Conservation (phyloP, 495 filamentous ascomycete species). For the Trichoderma orchidacearum region DNA sequence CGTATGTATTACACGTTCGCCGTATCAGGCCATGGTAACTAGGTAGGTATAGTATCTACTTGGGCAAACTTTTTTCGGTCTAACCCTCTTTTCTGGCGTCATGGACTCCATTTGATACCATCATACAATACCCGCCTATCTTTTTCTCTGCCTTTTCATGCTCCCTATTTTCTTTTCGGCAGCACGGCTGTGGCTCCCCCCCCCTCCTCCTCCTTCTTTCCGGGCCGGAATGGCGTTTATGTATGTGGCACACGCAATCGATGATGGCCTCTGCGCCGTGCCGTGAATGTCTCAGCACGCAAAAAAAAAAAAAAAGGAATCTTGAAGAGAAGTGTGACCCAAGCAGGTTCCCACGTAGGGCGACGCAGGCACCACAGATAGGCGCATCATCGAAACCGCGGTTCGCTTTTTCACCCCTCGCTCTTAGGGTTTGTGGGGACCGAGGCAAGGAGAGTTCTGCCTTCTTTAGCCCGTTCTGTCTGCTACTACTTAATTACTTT, state of each 20-base stretch:
- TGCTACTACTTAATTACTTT: too few species aligned
- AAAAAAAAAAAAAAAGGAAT: background rate
- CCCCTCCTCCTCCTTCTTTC: background rate
- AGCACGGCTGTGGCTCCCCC: too few species aligned
- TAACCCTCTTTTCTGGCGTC: too few species aligned
- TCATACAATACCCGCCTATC: too few species aligned
- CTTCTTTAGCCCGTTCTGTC: background rate
- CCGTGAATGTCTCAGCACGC: background rate
- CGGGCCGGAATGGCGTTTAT: background rate
- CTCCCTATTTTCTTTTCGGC: too few species aligned
- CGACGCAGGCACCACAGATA: background rate
- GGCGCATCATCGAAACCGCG: background rate
- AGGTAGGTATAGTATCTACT: too few species aligned
- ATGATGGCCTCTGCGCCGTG: background rate
- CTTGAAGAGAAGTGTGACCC: too few species aligned
- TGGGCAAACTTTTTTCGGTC: too few species aligned
- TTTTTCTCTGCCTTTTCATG: background rate
- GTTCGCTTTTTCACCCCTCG: background rate
- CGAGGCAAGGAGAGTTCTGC: background rate
- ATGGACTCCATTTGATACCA: too few species aligned
- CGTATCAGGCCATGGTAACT: too few species aligned
- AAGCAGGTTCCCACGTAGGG: background rate
- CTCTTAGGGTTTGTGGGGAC: background rate
- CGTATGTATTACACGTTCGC: too few species aligned
- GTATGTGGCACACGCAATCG: background rate